phyloP scores from a whole-genome alignment of 495 filamentous ascomycete genomes.

The Penicillium paradoxum region DNA sequence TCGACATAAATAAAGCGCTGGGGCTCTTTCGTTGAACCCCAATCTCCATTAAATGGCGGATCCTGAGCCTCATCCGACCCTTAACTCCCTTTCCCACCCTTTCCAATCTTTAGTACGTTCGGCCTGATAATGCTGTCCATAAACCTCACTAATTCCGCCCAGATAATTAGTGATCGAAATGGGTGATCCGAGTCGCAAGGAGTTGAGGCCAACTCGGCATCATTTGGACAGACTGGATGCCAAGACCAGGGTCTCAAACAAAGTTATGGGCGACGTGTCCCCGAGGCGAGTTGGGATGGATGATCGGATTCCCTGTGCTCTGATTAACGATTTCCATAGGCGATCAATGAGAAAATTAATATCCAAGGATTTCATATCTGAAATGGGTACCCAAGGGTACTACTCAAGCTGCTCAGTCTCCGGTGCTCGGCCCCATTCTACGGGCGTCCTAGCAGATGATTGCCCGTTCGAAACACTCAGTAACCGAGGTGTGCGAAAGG shows the following conservation, averaged over 20 bases:
- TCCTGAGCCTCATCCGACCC: background rate
- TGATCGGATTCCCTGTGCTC: too few species aligned
- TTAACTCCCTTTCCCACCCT: too few species aligned
- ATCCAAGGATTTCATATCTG: constrained; percentile 15
- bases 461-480: constrained; percentile 21
- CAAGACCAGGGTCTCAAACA: background rate
- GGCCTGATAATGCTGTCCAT: background rate
- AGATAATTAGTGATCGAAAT: background rate
- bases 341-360: constrained; percentile 15
- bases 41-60: background rate
- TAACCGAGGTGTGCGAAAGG: constrained; percentile 15
- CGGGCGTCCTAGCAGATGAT: constrained; percentile 16
- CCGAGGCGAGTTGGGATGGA: constrained; percentile 6
- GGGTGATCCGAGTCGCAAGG: background rate
- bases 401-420: constrained; percentile 20
- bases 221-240: background rate
- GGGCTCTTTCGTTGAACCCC: too few species aligned
- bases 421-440: constrained; percentile 18
- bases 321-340: background rate
- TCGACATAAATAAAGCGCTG: too few species aligned
- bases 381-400: constrained; percentile 19
- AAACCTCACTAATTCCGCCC: background rate
- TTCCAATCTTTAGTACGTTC: background rate
- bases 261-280: background rate
- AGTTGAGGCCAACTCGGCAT: background rate